Conservation (phyloP, 1,284 basidiomycete genomes). For the Apiotrichum veenhuisii region DNA sequence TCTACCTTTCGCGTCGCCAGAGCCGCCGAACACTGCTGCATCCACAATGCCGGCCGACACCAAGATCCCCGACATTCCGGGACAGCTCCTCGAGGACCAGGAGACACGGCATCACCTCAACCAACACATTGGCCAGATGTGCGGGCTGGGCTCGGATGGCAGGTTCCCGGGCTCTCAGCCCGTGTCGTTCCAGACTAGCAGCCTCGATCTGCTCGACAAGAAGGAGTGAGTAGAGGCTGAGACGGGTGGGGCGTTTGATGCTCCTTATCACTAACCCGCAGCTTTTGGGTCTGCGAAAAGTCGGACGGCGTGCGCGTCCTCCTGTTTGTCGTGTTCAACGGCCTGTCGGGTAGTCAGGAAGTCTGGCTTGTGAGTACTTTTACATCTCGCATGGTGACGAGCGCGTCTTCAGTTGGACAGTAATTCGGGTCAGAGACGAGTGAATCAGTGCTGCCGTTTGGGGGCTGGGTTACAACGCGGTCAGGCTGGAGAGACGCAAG, state of each 20-base stretch:
- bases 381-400: no score
- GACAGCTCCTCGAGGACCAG: constrained; percentile 45
- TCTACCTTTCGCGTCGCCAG: no score
- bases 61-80: constrained; percentile 47
- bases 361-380: constrained; percentile 75
- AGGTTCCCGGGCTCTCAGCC: constrained; percentile 94
- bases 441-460: no score
- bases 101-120: constrained; percentile 62
- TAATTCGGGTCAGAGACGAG: no score
- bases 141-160: constrained; percentile 46
- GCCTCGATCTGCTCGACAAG: constrained; percentile 70
- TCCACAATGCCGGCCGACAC: constrained; percentile 24
- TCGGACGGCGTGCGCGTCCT: constrained; percentile 95
- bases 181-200: constrained; percentile 71
- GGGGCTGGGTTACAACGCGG: no score
- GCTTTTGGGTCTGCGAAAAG: constrained; percentile 99
- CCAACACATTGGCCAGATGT: constrained; percentile 61
- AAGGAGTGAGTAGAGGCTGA: constrained; percentile 83
- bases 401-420: no score
- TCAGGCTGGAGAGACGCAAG: no score
- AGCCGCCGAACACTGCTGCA: no score
- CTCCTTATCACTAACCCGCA: constrained; percentile 40
- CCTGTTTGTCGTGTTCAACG: constrained; percentile 66
- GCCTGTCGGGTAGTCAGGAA: constrained; percentile 59
- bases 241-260: no score